phyloP scores from a whole-genome alignment of 2,329 filamentous ascomycete genomes.

The Pseudopyricularia javanii region DNA sequence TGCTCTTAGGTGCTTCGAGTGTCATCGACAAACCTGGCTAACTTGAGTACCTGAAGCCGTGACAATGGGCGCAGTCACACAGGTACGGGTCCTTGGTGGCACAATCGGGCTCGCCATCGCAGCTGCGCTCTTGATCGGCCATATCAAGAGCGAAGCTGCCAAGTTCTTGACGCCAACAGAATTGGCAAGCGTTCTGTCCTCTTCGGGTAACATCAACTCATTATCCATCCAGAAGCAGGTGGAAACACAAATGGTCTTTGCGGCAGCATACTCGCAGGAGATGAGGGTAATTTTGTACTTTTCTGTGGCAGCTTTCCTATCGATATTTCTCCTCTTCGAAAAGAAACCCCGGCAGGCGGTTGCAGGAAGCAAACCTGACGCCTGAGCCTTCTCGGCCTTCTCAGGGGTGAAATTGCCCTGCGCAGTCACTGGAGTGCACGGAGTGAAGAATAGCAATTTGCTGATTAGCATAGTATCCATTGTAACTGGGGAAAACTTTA shows the following conservation, averaged over 20 bases:
- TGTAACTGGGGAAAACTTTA: too few species aligned
- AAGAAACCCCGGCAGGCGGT: background rate
- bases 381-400: too few species aligned
- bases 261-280: background rate
- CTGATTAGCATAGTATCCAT: too few species aligned
- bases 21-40: too few species aligned
- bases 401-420: too few species aligned
- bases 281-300: background rate
- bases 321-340: background rate
- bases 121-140: background rate
- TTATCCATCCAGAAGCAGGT: background rate
- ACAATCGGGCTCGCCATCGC: conserved; percentile 1
- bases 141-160: background rate
- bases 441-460: too few species aligned
- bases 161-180: background rate
- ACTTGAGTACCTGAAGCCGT: background rate
- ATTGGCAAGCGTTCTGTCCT: background rate
- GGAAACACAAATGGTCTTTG: background rate
- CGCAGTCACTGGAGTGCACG: too few species aligned
- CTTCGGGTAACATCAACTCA: background rate
- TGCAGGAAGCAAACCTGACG: too few species aligned
- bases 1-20: too few species aligned
- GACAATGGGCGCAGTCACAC: background rate
- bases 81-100: background rate
- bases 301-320: background rate